Evolutionary conservation across 2,329 filamentous ascomycete genomes (phyloP).

Genomic region (Colletotrichum eremochloae): DNA sequence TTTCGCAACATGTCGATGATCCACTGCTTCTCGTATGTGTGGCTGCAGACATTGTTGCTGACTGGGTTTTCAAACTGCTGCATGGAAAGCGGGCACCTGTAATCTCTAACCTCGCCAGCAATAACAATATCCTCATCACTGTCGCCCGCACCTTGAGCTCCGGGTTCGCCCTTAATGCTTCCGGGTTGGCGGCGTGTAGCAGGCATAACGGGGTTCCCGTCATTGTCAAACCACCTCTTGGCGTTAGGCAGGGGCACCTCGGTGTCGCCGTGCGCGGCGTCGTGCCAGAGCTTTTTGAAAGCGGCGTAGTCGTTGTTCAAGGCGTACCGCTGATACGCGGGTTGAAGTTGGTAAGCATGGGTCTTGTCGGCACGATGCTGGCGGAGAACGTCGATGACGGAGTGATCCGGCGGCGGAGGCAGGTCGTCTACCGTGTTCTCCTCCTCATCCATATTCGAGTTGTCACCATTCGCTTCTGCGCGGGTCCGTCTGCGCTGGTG

Average conservation of each 20-base stretch:
- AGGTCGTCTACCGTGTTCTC: constrained; percentile 46
- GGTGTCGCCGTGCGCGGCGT: constrained; percentile 62
- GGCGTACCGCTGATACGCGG: constrained; percentile 63
- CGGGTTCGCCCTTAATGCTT: constrained; percentile 47
- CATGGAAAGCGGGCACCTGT: constrained; percentile 79
- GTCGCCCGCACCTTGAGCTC: constrained; percentile 58
- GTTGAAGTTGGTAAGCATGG: constrained; percentile 58
- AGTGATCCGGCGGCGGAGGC: constrained; percentile 40
- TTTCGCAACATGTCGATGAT: constrained; percentile 69
- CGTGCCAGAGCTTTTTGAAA: constrained; percentile 72
- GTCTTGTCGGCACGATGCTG: constrained; percentile 54
- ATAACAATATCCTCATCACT: constrained; percentile 79
- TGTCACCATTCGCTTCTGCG: constrained; percentile 34
- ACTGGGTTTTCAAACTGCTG: constrained; percentile 74
- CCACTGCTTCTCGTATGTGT: constrained; percentile 77
- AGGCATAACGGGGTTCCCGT: constrained; percentile 56
- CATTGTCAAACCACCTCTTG: constrained; percentile 65
- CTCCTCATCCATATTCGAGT: constrained; percentile 44
- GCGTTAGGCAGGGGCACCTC: constrained; percentile 66
- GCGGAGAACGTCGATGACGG: constrained; percentile 53
- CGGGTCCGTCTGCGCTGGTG: constrained; percentile 44
- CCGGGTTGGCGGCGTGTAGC: constrained; percentile 21
- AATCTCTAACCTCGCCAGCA: constrained; percentile 71
- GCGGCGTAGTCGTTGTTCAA: constrained; percentile 69
- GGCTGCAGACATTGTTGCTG: constrained; percentile 76